Base-by-base conservation (phyloP, 495 filamentous ascomycete genomes). In the Geoglossum glabrum region DNA sequence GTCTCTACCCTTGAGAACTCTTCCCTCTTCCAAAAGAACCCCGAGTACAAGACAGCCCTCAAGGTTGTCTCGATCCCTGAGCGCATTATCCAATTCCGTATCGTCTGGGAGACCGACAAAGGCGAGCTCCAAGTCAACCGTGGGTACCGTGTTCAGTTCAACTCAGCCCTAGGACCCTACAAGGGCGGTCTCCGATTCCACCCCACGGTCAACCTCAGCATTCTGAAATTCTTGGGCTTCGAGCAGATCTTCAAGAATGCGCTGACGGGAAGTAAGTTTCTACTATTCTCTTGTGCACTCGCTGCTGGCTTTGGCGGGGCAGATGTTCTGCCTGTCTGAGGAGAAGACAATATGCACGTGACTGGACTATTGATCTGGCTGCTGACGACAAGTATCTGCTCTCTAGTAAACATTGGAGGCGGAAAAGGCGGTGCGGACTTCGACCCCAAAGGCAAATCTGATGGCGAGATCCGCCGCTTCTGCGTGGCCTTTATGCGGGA, bases 241-340 rank as follows among this genome's bases (percentile, higher is more conserved):
- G 92, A 98, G 83, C 92, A 98, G 78, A 92, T 87, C 74, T 96
- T 98, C 79, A 98, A 98, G 83, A 98, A 98, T 89, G 92, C 92
- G 61, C 75, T 98, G 64, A 97, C 92, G 60, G 92, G 92, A 62
- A 73, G 86, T 90, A 74, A 78, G 86, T 85, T 57, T 25, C 45
- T n/a, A 31, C 49, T 30, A 43, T 26, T 10, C 19, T 15, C 43
- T 25, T 27, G 31, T 34, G 31, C 11, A 5, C 4, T 34, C 11
- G 36, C 13, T 51, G 15, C 54, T 11, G 57, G 15, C 30, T 52
- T 27, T 30, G 15, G 23, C 30, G 36, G 36, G 36, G 36, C 13
- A 40, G 11, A 40, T 7, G n/a, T 34, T 15, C 13, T 40, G 3
- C 17, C 13, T 7, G 3, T 40, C 2, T 7, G 36, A 25, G 5